Percentiles rank a stretch among this genome's conserved stretches.
Evolutionary conservation across 2,329 filamentous ascomycete genomes (phyloP).

Genomic region (Neopestalotiopsis clavispora): DNA sequence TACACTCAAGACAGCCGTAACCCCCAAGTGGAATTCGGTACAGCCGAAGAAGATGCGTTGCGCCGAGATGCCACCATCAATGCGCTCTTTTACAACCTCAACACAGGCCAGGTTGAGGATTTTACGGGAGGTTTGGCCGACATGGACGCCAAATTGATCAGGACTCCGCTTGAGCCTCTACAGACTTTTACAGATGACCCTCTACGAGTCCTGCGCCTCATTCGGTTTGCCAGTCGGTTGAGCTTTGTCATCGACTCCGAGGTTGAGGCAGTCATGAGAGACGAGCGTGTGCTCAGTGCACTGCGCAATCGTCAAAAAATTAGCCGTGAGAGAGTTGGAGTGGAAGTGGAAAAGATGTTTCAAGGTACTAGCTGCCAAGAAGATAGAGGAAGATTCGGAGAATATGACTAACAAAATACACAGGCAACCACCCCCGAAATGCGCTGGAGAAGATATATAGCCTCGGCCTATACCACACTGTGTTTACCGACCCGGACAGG

Average conservation of each 20-base stretch:
- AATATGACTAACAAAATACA: slow-evolving; percentile 15
- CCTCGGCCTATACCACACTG: slow-evolving; percentile 70
- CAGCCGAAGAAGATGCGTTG: slow-evolving; percentile 85
- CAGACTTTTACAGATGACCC: slow-evolving; percentile 97
- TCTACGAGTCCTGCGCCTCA: slow-evolving; percentile 81
- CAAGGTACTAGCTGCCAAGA: slow-evolving; percentile 55
- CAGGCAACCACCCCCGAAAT: slow-evolving; percentile 40
- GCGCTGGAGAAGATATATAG: slow-evolving; percentile 70
- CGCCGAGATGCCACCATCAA: slow-evolving; percentile 94
- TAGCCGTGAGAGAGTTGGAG: slow-evolving; percentile 85
- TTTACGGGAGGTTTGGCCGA: slow-evolving; percentile 81
- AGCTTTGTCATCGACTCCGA: slow-evolving; percentile 76
- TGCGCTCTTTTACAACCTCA: slow-evolving; percentile 93
- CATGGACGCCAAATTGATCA: slow-evolving; percentile 73
- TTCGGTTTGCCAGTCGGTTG: slow-evolving; percentile 88
- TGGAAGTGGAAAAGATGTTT: slow-evolving; percentile 91
- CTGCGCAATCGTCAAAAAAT: slow-evolving; percentile 77
- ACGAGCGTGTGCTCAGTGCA: slow-evolving; percentile 77
- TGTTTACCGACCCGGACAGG: slow-evolving; percentile 73
- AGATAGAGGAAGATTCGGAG: too few species aligned
- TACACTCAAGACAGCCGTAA: slow-evolving; percentile 90
- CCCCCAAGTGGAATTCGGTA: slow-evolving; percentile 92
- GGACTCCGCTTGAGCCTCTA: slow-evolving; percentile 84
- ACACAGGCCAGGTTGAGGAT: slow-evolving; percentile 81
- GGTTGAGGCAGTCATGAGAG: slow-evolving; percentile 75